phyloP scores from a whole-genome alignment of 768 basidiomycete species.

The Chlorophyllum brunneum region DNA sequence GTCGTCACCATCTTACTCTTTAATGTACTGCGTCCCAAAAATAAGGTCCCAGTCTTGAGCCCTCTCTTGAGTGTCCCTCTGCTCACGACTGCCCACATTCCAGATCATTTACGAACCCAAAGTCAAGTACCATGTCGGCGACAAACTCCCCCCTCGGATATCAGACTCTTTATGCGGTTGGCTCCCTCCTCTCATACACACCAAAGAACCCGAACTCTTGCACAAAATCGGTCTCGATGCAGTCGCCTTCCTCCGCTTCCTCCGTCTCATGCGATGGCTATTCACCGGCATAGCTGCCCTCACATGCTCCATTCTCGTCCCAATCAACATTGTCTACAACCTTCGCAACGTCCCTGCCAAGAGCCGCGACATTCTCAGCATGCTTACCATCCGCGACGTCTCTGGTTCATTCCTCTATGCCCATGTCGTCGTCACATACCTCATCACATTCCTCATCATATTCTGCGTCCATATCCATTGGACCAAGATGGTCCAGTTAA shows the following conservation, averaged over 20 bases:
- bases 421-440: slow-evolving; percentile 80
- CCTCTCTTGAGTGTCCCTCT: neutral
- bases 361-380: slow-evolving; percentile 61
- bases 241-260: slow-evolving; percentile 87
- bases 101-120: slow-evolving; percentile 92
- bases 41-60: slow-evolving; percentile 52
- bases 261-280: slow-evolving; percentile 75
- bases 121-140: slow-evolving; percentile 81
- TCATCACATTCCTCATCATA: slow-evolving; percentile 73
- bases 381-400: slow-evolving; percentile 87
- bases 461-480: slow-evolving; percentile 72
- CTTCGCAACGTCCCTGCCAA: slow-evolving; percentile 51
- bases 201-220: slow-evolving; percentile 85
- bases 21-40: slow-evolving; percentile 81
- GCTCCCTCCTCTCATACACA: slow-evolving; percentile 80
- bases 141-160: slow-evolving; percentile 77
- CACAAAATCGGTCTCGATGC: slow-evolving; percentile 92
- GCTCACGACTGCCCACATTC: neutral
- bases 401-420: slow-evolving; percentile 69
- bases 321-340: slow-evolving; percentile 86
- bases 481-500: slow-evolving; percentile 73
- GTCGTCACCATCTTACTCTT: slow-evolving; percentile 69
- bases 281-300: slow-evolving; percentile 63
- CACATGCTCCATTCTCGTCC: slow-evolving; percentile 72
- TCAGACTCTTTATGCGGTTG: slow-evolving; percentile 84